Conservation (phyloP, 116 monocot genomes). For the Trichopus zeylanicus region DNA sequence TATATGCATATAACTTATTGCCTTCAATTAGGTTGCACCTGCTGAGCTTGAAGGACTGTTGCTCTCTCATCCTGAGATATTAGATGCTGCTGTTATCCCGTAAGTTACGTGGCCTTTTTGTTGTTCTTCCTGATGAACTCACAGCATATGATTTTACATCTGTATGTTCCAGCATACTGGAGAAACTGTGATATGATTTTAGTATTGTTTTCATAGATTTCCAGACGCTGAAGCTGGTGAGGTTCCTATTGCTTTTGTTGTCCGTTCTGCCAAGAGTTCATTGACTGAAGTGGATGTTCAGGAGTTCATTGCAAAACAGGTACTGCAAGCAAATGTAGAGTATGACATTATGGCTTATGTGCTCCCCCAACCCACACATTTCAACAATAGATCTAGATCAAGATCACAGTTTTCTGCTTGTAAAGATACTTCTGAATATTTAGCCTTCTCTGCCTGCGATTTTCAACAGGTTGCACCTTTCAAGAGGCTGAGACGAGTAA, state of each 20-base stretch:
- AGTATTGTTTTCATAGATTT: slow-evolving; percentile 22
- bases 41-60: slow-evolving; percentile 94
- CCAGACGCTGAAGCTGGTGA: slow-evolving; percentile 90
- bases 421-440: neutral
- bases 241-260: slow-evolving; percentile 84
- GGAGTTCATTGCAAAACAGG: slow-evolving; percentile 74
- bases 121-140: neutral
- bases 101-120: slow-evolving; percentile 29
- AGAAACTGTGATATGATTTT: too few relatives aligned
- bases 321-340: slow-evolving; percentile 7
- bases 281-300: slow-evolving; percentile 73
- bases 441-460: neutral
- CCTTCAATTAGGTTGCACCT: slow-evolving; percentile 68
- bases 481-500: slow-evolving; percentile 69
- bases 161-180: too few relatives aligned
- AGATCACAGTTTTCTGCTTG: neutral
- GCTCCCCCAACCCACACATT: too few relatives aligned
- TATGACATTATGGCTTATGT: neutral
- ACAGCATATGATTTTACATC: neutral
- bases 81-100: slow-evolving; percentile 93
- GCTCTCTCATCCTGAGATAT: slow-evolving; percentile 76
- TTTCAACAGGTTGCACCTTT: slow-evolving; percentile 71
- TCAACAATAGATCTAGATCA: neutral
- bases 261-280: slow-evolving; percentile 43
- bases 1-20: neutral